These are phyloP conservation scores for Tanacetum coccineum DNA, from an alignment of 129 eudicot genomes.

Conservation along the genomic window DNA sequence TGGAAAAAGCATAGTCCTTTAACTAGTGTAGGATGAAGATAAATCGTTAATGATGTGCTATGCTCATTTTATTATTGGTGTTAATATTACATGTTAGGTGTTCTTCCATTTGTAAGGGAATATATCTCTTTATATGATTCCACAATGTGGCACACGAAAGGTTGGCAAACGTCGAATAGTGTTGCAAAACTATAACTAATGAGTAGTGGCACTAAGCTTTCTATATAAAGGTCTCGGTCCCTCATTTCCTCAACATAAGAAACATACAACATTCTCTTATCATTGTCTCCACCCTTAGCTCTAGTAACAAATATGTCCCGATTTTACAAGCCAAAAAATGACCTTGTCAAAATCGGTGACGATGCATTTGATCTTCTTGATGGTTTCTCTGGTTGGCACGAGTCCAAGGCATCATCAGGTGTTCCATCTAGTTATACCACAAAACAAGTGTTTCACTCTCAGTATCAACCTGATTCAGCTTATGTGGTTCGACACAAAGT, in stretches of 20 bases:
- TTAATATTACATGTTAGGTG: conserved; percentile 6
- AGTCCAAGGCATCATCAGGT: conserved; percentile 2
- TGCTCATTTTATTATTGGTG: too few species aligned
- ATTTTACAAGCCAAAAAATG: conserved; percentile 13
- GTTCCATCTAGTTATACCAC: neutral
- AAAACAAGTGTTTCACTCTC: conserved; percentile 3
- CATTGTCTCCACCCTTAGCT: neutral
- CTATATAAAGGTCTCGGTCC: conserved; percentile 20
- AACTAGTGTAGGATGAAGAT: too few species aligned
- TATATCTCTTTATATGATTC: conserved; percentile 16
- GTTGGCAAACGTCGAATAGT: neutral
- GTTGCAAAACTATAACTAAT: neutral
- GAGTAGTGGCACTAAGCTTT: neutral
- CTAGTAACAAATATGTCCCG: conserved; percentile 10
- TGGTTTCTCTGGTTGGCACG: conserved; percentile 6
- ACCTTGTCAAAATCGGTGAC: conserved; percentile 26
- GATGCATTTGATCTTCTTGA: conserved; percentile 30
- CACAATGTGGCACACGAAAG: conserved; percentile 5
- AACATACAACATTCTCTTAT: neutral
- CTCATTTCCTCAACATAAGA: neutral
- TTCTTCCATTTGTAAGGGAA: neutral
- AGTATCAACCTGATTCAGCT: conserved; percentile 17
- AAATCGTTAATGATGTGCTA: too few species aligned
- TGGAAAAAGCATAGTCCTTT: too few species aligned
- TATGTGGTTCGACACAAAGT: conserved; percentile 11